Evolutionary conservation across 169 alveolate genomes (phyloP).

Genomic region (Blepharisma undulans): DNA sequence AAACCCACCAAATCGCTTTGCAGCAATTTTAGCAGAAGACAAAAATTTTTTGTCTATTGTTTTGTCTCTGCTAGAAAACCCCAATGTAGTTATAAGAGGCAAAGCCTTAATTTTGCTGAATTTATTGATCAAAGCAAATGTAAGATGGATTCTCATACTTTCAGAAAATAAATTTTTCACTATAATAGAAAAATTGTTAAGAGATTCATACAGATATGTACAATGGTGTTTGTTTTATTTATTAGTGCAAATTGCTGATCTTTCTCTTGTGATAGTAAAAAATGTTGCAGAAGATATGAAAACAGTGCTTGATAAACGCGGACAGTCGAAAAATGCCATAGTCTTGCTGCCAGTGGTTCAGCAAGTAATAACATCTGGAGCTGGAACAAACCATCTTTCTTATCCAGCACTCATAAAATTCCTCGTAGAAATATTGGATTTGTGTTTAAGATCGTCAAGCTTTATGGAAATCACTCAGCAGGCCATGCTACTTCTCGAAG

Average conservation of each 20-base stretch:
- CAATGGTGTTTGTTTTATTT: slow-evolving; percentile 64
- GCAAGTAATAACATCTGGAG: slow-evolving; percentile 3
- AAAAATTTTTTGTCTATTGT: slow-evolving; percentile 44
- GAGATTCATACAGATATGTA: slow-evolving; percentile 67
- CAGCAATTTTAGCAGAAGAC: slow-evolving; percentile 42
- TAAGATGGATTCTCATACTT: slow-evolving; percentile 3
- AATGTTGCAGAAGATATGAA: slow-evolving; percentile 37
- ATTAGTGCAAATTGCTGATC: slow-evolving; percentile 51
- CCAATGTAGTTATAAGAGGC: slow-evolving; percentile 66
- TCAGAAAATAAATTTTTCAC: slow-evolving; percentile 62
- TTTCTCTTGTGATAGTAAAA: slow-evolving; percentile 31
- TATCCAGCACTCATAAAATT: neutral
- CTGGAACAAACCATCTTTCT: neutral
- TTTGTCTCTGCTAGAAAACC: slow-evolving; percentile 60
- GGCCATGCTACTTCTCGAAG: slow-evolving; percentile 30
- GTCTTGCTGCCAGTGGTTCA: neutral
- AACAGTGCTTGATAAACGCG: neutral
- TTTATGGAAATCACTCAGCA: slow-evolving; percentile 17
- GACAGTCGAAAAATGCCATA: neutral
- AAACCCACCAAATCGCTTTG: slow-evolving; percentile 28
- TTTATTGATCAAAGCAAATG: slow-evolving; percentile 51
- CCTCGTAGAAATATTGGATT: neutral
- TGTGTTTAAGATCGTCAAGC: neutral
- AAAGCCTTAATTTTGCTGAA: slow-evolving; percentile 62
- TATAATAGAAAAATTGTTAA: slow-evolving; percentile 56